These are phyloP conservation scores for Didymella glomerata DNA, from an alignment of 2,329 filamentous ascomycete species.

Conservation along the genomic window DNA sequence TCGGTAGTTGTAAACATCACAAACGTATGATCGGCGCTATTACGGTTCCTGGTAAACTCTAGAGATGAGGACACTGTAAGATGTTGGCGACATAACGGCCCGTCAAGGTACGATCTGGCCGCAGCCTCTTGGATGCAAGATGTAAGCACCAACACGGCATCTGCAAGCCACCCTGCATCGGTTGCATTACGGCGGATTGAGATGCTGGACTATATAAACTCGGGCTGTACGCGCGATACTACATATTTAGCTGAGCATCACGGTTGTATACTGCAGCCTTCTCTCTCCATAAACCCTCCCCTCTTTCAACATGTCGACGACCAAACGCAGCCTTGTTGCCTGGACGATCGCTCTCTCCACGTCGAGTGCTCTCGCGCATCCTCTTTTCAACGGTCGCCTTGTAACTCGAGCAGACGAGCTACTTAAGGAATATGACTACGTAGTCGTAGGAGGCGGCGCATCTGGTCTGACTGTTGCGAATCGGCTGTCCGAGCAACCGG, in stretches of 20 bases:
- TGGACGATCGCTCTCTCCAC: constrained; percentile 26
- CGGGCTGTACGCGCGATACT: background rate
- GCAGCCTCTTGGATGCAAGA: background rate
- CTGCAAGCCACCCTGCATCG: constrained; percentile 2
- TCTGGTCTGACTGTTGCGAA: constrained; percentile 42
- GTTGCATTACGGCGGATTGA: constrained; percentile 8
- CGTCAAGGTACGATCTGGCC: background rate
- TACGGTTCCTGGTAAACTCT: constrained; percentile 1
- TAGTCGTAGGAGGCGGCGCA: constrained; percentile 39
- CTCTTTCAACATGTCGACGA: constrained; percentile 6
- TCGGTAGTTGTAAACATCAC: constrained; percentile 10
- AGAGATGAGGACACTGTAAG: background rate
- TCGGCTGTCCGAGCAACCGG: constrained; percentile 34
- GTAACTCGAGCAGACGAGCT: constrained; percentile 25
- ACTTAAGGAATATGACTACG: constrained; percentile 36
- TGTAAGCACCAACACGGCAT: constrained; percentile 6
- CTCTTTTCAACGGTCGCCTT: constrained; percentile 27
- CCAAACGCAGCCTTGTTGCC: constrained; percentile 10
- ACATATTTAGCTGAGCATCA: background rate
- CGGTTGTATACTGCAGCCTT: background rate
- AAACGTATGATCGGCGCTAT: constrained; percentile 13
- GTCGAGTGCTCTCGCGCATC: constrained; percentile 26
- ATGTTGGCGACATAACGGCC: background rate
- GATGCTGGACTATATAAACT: constrained; percentile 11
- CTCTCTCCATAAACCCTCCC: background rate